Base-by-base conservation (phyloP, 495 filamentous ascomycete genomes). In the Neurospora sp. region DNA sequence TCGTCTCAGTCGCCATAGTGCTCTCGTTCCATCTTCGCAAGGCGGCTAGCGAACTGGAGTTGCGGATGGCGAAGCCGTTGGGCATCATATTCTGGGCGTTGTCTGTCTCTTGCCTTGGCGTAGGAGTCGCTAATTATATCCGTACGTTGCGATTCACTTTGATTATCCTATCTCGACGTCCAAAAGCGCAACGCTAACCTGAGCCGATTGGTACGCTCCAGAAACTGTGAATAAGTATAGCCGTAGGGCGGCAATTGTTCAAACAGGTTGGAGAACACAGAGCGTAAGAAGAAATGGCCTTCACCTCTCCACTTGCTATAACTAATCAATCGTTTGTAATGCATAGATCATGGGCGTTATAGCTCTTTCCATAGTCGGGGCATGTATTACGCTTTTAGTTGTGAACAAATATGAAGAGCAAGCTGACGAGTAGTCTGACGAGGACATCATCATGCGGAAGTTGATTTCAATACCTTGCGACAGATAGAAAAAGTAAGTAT, bases 211-310 rank as follows among this genome's bases (percentile, higher is more conserved):
- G 2, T 59, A 31, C 27, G 48, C 11, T 27, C 11, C 31, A 85
- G 83, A 88, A 75, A 94, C 94, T 2, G 90, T 98, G n/a, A 91
- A 87, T 72, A 91, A 92, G 78, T 99, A 96, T 80, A 90, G 89
- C 72, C 85, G 88, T 42, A 88, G 91, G 75, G 84, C 86, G 37
- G 96, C 96, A 0, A 85, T 99, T 71, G 96, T 98, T 42, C 96
- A 99, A 82, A 92, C 89, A 69, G 96, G 96, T 40, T 95, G 92
- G 90, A 97, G 94, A 83, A 98, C 96, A 42, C 94, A 97, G 80
- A 78, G 88, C 31, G 92, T 94, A 77, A 78, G 90, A 82, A 18
- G 2, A 7, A 4, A 10, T 1, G 9, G 11, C 18, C 20, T 10
- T 46, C 20, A 22, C 27, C 46, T 27, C 20, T 2, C 1, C 16